A percentile compares a stretch with the other conserved stretches of the same genome.
phyloP scores from a whole-genome alignment of 108 stramenopile genomes.

The Poteriospumella lacustris region DNA sequence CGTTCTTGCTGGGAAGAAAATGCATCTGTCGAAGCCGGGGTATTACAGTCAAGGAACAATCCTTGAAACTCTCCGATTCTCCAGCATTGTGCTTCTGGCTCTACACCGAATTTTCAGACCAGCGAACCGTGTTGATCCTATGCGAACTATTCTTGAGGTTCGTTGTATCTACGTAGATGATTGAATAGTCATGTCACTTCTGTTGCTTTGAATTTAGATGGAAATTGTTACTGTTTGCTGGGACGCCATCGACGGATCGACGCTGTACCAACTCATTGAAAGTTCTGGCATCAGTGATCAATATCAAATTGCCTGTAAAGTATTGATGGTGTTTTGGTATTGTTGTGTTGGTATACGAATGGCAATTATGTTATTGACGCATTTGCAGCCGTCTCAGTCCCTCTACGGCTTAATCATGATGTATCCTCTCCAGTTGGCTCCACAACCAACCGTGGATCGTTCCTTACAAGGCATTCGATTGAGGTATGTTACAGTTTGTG shows the following conservation, averaged over 20 bases:
- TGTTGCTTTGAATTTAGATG: constrained; percentile 12
- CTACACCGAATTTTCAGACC: constrained; percentile 13
- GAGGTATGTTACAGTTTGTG: background rate
- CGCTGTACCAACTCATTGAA: constrained; percentile 3
- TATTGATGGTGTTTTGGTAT: constrained; percentile 26
- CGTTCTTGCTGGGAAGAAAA: background rate
- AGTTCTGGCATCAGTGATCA: background rate
- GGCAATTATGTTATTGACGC: constrained; percentile 16
- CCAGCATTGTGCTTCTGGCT: background rate
- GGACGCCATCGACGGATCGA: constrained; percentile 22
- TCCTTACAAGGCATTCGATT: background rate
- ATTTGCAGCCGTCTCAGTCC: background rate
- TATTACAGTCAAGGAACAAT: constrained; percentile 4
- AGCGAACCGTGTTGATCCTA: constrained; percentile 17
- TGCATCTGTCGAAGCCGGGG: background rate
- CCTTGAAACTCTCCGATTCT: constrained; percentile 8
- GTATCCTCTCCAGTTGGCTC: background rate
- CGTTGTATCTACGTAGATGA: background rate
- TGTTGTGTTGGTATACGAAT: constrained; percentile 1
- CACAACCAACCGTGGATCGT: constrained; percentile 26
- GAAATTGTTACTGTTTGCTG: constrained; percentile 26
- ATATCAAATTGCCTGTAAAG: background rate
- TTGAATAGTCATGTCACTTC: no score
- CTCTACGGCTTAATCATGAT: background rate
- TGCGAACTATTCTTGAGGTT: constrained; percentile 24